A percentile compares a stretch with the other conserved stretches of the same genome.
phyloP scores from a whole-genome alignment of 768 basidiomycete genomes.

The Leccinum sublutescens region DNA sequence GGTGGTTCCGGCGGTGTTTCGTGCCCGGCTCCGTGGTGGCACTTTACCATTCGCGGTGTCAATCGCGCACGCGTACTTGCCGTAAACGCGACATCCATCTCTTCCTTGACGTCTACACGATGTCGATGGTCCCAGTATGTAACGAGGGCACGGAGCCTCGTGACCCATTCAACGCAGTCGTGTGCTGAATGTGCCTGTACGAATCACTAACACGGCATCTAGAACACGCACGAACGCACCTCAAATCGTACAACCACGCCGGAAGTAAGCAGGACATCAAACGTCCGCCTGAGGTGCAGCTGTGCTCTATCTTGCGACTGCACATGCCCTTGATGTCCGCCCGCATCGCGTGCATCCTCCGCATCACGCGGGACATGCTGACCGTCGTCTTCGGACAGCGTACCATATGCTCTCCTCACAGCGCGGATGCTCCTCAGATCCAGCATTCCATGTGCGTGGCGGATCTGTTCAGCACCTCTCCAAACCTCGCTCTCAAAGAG shows the following conservation, averaged over 20 bases:
- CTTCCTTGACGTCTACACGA: constrained; percentile 68
- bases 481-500: constrained; percentile 53
- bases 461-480: constrained; percentile 63
- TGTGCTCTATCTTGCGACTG: constrained; percentile 42
- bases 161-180: constrained; percentile 84
- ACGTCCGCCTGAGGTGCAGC: constrained; percentile 62
- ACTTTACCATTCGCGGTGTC: constrained; percentile 48
- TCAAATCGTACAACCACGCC: constrained; percentile 77
- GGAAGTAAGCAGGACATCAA: constrained; percentile 71
- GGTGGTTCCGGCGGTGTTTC: constrained; percentile 51
- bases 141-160: constrained; percentile 64
- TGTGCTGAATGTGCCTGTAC: constrained; percentile 60
- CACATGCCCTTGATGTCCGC: constrained; percentile 55
- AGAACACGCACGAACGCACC: constrained; percentile 42
- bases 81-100: constrained; percentile 73
- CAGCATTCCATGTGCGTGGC: constrained; percentile 61
- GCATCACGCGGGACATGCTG: constrained; percentile 27
- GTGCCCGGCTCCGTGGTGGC: constrained; percentile 35
- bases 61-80: constrained; percentile 50
- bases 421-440: constrained; percentile 69
- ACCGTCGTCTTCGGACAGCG: constrained; percentile 29
- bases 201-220: constrained; percentile 1
- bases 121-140: constrained; percentile 81
- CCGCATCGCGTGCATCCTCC: constrained; percentile 60
- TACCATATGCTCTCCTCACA: constrained; percentile 54